Percentiles rank a stretch among this genome's conserved stretches.
These are phyloP conservation scores for Rhytidiadelphus loreus DNA, from an alignment of 225 moss, liverwort and hornwort genomes.

Conservation along the genomic window DNA sequence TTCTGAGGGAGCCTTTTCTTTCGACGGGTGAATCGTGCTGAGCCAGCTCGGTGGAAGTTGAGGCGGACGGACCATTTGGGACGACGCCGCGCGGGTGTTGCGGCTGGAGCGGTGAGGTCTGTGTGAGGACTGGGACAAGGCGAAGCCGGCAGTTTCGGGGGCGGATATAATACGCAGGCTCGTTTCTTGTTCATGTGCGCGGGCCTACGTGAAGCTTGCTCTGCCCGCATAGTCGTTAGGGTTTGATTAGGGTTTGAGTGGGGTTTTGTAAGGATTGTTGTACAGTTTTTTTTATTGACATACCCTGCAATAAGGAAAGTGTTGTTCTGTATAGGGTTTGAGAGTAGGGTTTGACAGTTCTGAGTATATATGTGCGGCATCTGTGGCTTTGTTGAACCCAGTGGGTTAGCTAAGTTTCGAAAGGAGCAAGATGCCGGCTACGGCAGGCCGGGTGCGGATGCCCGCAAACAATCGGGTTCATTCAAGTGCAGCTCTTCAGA, in stretches of 20 bases:
- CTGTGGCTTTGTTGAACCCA: background rate
- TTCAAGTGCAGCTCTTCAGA: conserved; percentile 94
- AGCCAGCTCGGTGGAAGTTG: background rate
- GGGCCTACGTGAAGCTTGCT: background rate
- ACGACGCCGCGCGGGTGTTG: background rate
- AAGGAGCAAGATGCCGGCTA: conserved; percentile 84
- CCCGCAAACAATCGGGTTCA: conserved; percentile 99
- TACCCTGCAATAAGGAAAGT: background rate
- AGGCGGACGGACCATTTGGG: background rate
- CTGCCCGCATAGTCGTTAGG: background rate
- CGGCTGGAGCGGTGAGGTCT: background rate
- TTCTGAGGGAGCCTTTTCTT: too few relatives aligned
- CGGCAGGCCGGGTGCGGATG: conserved; percentile 99
- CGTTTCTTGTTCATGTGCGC: too few relatives aligned
- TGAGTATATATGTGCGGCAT: background rate
- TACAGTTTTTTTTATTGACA: background rate
- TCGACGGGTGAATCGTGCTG: background rate
- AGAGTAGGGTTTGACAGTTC: background rate
- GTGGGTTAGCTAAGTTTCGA: conserved; percentile 4
- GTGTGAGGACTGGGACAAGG: background rate
- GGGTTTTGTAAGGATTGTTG: background rate
- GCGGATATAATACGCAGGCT: background rate
- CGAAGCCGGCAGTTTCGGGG: background rate
- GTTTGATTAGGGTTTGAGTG: background rate
- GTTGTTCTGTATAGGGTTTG: background rate